Evolutionary conservation across 169 alveolate species (phyloP), one percentile per base, ranked within the genome.

Genomic region (Eimeria brunetti): DNA sequence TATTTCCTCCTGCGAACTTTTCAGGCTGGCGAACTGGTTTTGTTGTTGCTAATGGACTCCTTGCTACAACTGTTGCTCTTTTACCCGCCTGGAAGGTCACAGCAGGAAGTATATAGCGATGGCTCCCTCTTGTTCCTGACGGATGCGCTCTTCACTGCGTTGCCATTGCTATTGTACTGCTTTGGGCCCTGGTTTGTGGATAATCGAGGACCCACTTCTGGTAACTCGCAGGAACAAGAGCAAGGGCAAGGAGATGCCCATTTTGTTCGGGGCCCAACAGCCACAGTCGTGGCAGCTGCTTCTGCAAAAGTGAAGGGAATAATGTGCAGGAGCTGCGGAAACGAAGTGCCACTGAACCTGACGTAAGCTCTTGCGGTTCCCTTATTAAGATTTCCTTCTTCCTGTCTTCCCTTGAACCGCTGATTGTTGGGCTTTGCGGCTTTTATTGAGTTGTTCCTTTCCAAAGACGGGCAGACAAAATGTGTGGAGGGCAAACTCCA

Each of bases 21-120:
- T 12, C 89, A 85, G 80, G 62, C 60, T 36, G 91, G 75, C 12
- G 91, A 85, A 44, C n/a, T 85, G n/a, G 81, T 85, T 67, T 30
- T 85, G 53, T 41, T 85, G 78, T 30, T 85, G 91, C 33, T 85
- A n/a, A 62, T 60, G 22, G 91, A 58, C 41, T 58, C 91, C 44
- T 60, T 36, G 80, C 78, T 85, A 8, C 80, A 85, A 27, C 53
- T 56, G 62, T 41, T 58, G 80, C 12, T 85, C 9, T 46, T 36
- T 20, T 24, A 62, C 58, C 91, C 1, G 91, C 62, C 41, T 16
- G 0, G 41, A 22, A 46, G 22, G 30, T 16, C 91, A 58, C 38
- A 22, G 62, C 56, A 22, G 78, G 71, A 49, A 49, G 24, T n/a
- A 38, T 53, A 41, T n/a, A 14, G 41, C 11, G 73, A 53, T 53